phyloP scores from a whole-genome alignment of 192 early-diverging fungal genomes.

The Coemansia sp. region DNA sequence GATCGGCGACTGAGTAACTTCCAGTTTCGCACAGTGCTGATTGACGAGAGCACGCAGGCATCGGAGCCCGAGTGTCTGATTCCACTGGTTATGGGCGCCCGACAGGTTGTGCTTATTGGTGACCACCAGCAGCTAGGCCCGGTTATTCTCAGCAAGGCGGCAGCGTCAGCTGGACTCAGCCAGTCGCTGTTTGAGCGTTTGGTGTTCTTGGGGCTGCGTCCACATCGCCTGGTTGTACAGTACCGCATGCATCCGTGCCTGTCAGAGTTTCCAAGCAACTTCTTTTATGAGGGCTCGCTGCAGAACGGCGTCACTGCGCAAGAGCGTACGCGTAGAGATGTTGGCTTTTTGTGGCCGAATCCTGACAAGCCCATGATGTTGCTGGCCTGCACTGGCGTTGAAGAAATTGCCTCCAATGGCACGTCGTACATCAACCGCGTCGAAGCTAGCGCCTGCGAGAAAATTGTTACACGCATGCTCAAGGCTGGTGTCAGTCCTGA shows the following conservation, averaged over 20 bases:
- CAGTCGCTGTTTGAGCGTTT: slow-evolving; percentile 97
- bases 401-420: slow-evolving; percentile 95
- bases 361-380: slow-evolving; percentile 95
- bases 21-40: slow-evolving; percentile 88
- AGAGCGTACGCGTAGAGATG: slow-evolving; percentile 80
- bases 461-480: slow-evolving; percentile 92
- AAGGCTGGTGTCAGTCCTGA: slow-evolving; percentile 79
- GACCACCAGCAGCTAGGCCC: slow-evolving; percentile 99
- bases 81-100: slow-evolving; percentile 92
- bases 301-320: slow-evolving; percentile 94
- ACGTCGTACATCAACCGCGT: slow-evolving; percentile 97
- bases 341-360: slow-evolving; percentile 97
- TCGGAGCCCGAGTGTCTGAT: slow-evolving; percentile 98
- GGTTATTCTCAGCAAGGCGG: slow-evolving; percentile 96
- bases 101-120: slow-evolving; percentile 95
- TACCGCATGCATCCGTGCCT: slow-evolving; percentile 99
- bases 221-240: slow-evolving; percentile 95
- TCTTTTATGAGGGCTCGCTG: slow-evolving; percentile 98
- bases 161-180: slow-evolving; percentile 87
- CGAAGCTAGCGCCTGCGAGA: slow-evolving; percentile 96
- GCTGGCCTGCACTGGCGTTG: slow-evolving; percentile 85
- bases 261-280: slow-evolving; percentile 98
- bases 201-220: slow-evolving; percentile 85
- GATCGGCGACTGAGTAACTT: slow-evolving; percentile 87
- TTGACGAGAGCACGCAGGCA: slow-evolving; percentile 98